Evolutionary conservation across 176 grass and related monocot genomes (phyloP), one percentile per base, ranked within the genome.

Genomic region (Oryza meridionalis): DNA sequence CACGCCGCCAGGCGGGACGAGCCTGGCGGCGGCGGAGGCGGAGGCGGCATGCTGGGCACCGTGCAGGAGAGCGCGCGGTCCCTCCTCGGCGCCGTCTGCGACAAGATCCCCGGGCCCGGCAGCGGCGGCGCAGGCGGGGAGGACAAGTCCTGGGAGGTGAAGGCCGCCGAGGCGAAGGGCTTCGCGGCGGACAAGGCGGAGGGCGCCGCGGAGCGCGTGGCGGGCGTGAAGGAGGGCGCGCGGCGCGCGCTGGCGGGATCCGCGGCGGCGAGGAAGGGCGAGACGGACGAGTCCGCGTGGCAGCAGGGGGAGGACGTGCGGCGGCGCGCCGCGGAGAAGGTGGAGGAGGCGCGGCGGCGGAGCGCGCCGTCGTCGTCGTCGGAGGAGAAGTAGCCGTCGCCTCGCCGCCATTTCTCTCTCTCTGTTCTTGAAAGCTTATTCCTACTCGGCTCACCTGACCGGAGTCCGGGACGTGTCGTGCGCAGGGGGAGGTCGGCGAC

Each of bases 201-300:
- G 82, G 82, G 75, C 24, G 82, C 82, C 31, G 25, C 51, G 12
- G 84, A 81, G n/a, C n/a, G n/a, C n/a, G n/a, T n/a, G n/a, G n/a
- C n/a, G n/a, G n/a, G n/a, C 44, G 65, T 2, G 24, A 35, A 87
- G 79, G 84, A 90, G 35, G 81, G 32, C 16, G 77, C 76, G 22
- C 76, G 91, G 71, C 72, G 6, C 12, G 72, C 74, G 79, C 66
- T 90, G 10, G 72, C 88, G 5, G 84, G 81, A 15, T 49, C 72
- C 4, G 67, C 91, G 40, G 73, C 70, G 85, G 81, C 7, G 14
- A 70, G 68, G 55, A 84, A 84, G 67, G 88, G 85, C 75, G 77
- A 88, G 71, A 88, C 81, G 10, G 2, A 85, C 19, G 88, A 93
- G 72, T 90, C 91, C 29, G 88, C 77, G 35, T 65, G 88, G 88